Evolutionary conservation across 495 filamentous ascomycete species (phyloP), one percentile per base, ranked within the genome.

Genomic region (Lophium mytilinum): DNA sequence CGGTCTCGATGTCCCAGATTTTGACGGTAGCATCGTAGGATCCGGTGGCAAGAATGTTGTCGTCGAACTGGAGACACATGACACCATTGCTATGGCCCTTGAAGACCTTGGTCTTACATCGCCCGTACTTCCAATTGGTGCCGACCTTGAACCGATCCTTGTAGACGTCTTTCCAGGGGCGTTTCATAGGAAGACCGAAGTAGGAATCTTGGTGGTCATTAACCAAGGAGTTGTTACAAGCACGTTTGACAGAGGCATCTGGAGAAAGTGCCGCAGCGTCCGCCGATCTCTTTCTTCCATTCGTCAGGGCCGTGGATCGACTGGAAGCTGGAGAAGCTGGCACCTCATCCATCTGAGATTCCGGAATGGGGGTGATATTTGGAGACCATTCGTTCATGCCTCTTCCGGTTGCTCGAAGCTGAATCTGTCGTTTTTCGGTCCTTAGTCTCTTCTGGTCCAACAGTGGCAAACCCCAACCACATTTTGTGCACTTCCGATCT

Each of bases 21-120:
- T 94, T 96, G 65, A 96, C 88, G 1, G 89, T 95, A 9, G 82
- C 76, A 71, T 99, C 94, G 66, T 97, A 97, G 2, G 93, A 97
- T 4, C 93, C 93, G 11, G 92, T 94, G 12, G 87, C 92, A 18
- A 98, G 77, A 52, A 95, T 89, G 52, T 88, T 86, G 62, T 96
- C 90, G 59, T 95, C 89, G 61, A 99, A 94, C 68, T 99, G 93
- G 18, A 99, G 75, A 66, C 90, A 96, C 75, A 94, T 97, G 19
- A 99, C 85, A 14, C 93, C 94, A 65, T 99, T 95, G 12, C 83
- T 84, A 67, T 99, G 93, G 0, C 93, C 94, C 54, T 82, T 82
- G 68, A 99, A 89, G 14, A 84, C 76, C 64, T 83, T 87, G 57
- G 84, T 84, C 0, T 84, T 83, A 73, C 84, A 97, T 24, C 92